Conservation (phyloP, 2,329 filamentous ascomycete species). For the Cadophora sp. region DNA sequence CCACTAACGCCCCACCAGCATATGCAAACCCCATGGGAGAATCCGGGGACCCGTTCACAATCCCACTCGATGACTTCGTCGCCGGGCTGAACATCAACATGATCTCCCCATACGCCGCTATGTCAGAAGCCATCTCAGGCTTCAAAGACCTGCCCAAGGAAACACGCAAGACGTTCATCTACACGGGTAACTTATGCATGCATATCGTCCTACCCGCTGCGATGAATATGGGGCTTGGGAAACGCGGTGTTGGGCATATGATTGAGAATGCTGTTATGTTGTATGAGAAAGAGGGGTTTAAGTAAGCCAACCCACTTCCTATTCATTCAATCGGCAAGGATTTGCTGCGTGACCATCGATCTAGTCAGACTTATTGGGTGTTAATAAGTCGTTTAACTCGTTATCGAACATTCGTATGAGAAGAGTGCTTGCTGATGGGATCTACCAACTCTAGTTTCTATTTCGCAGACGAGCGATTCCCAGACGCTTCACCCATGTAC, state of each 20-base stretch:
- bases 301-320: conserved; percentile 38
- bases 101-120: conserved; percentile 49
- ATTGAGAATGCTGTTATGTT: conserved; percentile 46
- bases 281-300: conserved; percentile 47
- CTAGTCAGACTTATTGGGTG: no score
- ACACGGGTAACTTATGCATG: conserved; percentile 53
- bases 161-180: conserved; percentile 51
- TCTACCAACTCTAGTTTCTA: conserved; percentile 50
- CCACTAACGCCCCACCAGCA: background rate
- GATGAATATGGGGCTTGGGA: conserved; percentile 48
- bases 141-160: conserved; percentile 42
- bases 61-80: conserved; percentile 44
- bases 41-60: conserved; percentile 34
- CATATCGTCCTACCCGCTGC: conserved; percentile 41
- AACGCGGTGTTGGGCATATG: conserved; percentile 48
- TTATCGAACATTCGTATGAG: no score
- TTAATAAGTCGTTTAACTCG: background rate
- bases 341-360: no score
- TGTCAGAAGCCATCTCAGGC: conserved; percentile 46
- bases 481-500: conserved; percentile 47
- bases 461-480: conserved; percentile 56
- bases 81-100: conserved; percentile 48
- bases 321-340: no score
- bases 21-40: background rate
- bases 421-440: no score